Evolutionary conservation across 2,329 filamentous ascomycete genomes (phyloP), one percentile per base, ranked within the genome.

Genomic region (Fusarium sp.): DNA sequence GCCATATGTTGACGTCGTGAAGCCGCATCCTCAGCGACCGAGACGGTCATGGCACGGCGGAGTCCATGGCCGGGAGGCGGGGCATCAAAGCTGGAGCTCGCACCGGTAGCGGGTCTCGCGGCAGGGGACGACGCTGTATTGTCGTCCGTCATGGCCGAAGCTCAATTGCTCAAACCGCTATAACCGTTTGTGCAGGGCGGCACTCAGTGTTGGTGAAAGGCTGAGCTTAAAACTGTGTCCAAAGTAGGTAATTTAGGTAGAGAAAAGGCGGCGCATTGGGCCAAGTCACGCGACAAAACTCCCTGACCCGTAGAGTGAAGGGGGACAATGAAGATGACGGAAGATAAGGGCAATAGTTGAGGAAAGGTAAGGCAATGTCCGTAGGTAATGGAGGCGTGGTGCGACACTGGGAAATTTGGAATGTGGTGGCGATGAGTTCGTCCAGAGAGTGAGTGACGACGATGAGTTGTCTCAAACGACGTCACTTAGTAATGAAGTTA

Each of bases 31-130:
- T 75, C 58, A 60, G 68, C 55, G 68, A 57, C 81, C 62, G 83
- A 81, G 52, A 83, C 74, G 33, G 82, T 84, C 54, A 79, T 80
- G 57, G 82, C 75, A 60, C 84, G 82, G 61, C 84, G 84, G 46
- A 85, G 64, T 46, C 77, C 77, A 69, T 83, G 80, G 42, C 81
- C 80, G 35, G 80, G 60, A 26, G 65, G 74, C 70, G 73, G 74
- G 65, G 70, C 65, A 64, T 42, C 70, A 67, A 65, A 48, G 32
- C 55, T 73, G 73, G 71, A 67, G 63, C 71, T 73, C 57, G 49
- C 59, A 30, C 73, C 64, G 40, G 70, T 61, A 35, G 84, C 81
- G 61, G 73, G 67, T 61, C 58, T 83, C 56, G 54, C 37, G 49
- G 57, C 52, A 60, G 63, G 32, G 50, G 57, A 56, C 30, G 67